phyloP scores from a whole-genome alignment of 2,329 filamentous ascomycete genomes.

The Xylariaceae sp. region DNA sequence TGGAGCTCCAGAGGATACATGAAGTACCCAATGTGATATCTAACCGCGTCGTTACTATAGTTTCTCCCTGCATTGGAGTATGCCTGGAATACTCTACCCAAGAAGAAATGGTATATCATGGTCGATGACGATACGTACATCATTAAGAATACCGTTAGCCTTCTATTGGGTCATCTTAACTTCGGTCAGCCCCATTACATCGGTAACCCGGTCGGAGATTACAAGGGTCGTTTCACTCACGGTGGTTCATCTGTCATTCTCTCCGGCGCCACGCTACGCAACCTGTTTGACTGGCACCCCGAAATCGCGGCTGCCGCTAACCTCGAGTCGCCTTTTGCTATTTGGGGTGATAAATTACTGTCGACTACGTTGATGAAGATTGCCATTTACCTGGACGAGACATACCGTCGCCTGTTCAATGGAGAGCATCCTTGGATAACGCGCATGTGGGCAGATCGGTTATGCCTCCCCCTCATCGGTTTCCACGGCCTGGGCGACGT shows the following conservation, averaged over 20 bases:
- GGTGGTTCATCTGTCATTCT: conserved; percentile 51
- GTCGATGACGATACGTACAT: conserved; percentile 55
- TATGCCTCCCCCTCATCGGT: conserved; percentile 50
- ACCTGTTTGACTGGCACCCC: conserved; percentile 39
- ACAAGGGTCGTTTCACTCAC: conserved; percentile 50
- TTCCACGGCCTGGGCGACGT: conserved; percentile 47
- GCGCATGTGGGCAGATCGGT: conserved; percentile 44
- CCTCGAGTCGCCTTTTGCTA: conserved; percentile 44
- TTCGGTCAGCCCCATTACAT: conserved; percentile 44
- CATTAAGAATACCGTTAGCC: conserved; percentile 43
- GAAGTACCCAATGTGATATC: not conserved
- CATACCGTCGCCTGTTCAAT: conserved; percentile 51
- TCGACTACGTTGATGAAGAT: conserved; percentile 49
- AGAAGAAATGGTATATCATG: conserved; percentile 56
- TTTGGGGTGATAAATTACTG: conserved; percentile 51
- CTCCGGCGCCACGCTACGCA: conserved; percentile 46
- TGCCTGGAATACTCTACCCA: conserved; percentile 44
- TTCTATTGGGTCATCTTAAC: conserved; percentile 47
- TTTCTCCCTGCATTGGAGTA: conserved; percentile 52
- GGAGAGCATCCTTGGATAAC: conserved; percentile 47
- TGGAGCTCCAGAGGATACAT: not conserved
- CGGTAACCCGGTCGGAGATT: conserved; percentile 54
- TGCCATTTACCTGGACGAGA: conserved; percentile 52
- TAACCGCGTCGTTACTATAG: conserved; percentile 30
- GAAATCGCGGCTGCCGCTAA: conserved; percentile 42